These are phyloP conservation scores for Xylaria nigripes DNA, from an alignment of 495 filamentous ascomycete genomes.

Conservation along the genomic window DNA sequence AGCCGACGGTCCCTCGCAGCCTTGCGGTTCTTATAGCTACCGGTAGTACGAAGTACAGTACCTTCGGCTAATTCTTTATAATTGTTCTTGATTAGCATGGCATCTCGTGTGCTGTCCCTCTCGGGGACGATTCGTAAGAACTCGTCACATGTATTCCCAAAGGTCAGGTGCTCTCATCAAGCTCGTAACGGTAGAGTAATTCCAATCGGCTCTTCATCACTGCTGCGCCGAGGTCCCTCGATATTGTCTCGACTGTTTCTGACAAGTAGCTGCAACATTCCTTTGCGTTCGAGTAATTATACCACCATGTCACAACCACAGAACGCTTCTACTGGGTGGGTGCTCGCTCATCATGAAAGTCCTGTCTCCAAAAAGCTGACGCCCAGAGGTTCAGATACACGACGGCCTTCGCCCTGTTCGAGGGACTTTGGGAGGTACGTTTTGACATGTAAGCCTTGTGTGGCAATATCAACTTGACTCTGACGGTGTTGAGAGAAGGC, in stretches of 20 bases:
- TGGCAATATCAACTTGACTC: neutral
- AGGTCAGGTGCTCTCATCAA: too few species aligned
- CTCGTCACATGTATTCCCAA: neutral
- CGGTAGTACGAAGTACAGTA: too few species aligned
- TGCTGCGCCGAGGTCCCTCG: too few species aligned
- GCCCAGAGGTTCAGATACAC: constrained; percentile 42
- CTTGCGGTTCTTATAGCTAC: too few species aligned
- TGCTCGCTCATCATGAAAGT: neutral
- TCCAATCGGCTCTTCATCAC: too few species aligned
- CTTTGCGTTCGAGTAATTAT: too few species aligned
- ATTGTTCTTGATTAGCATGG: too few species aligned
- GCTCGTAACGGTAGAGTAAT: too few species aligned
- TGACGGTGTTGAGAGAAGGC: constrained; percentile 33
- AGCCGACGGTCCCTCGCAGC: too few species aligned
- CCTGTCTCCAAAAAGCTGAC: neutral
- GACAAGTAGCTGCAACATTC: too few species aligned
- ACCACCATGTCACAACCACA: neutral
- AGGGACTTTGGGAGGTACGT: constrained; percentile 59
- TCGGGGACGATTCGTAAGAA: neutral
- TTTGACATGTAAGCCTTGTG: neutral
- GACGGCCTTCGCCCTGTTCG: constrained; percentile 69
- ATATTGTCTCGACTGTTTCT: too few species aligned
- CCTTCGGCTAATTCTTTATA: too few species aligned
- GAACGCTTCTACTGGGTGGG: neutral
- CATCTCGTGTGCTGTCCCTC: constrained; percentile 5